Conservation (phyloP, 2,329 filamentous ascomycete genomes). For the Dactylellina haptotyla region DNA sequence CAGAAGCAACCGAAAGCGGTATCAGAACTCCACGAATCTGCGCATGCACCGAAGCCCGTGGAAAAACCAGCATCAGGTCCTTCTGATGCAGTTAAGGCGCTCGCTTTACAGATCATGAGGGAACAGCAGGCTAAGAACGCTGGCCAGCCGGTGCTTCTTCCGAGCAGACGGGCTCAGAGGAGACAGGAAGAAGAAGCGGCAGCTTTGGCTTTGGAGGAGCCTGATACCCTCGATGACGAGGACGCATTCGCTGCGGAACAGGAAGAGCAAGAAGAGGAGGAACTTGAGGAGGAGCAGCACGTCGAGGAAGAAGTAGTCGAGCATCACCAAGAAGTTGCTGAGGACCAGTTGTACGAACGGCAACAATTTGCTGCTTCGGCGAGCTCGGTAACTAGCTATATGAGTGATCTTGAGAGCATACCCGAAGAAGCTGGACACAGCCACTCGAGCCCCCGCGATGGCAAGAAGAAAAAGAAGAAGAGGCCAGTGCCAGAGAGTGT, state of each 20-base stretch:
- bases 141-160: slow-evolving; percentile 26
- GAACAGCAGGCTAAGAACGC: slow-evolving; percentile 43
- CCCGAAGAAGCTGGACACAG: slow-evolving; percentile 32
- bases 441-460: slow-evolving; percentile 1
- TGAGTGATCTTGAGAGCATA: slow-evolving; percentile 52
- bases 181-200: slow-evolving; percentile 11
- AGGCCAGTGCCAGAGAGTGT: slow-evolving; percentile 25
- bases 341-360: slow-evolving; percentile 34
- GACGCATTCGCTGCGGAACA: slow-evolving; percentile 5
- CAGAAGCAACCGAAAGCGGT: neutral
- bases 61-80: slow-evolving; percentile 1
- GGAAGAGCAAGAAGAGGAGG: slow-evolving; percentile 35
- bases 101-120: slow-evolving; percentile 44
- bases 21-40: slow-evolving; percentile 15
- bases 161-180: slow-evolving; percentile 36
- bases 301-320: neutral
- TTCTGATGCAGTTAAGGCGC: slow-evolving; percentile 43
- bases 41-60: slow-evolving; percentile 3
- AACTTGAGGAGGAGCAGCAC: slow-evolving; percentile 14
- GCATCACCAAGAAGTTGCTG: slow-evolving; percentile 1
- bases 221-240: neutral
- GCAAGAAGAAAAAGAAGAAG: slow-evolving; percentile 50
- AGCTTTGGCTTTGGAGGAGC: neutral
- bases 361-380: slow-evolving; percentile 41
- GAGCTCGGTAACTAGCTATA: slow-evolving; percentile 47